Base-by-base conservation (phyloP, 2,329 filamentous ascomycete species). In the Monilinia fructigena region DNA sequence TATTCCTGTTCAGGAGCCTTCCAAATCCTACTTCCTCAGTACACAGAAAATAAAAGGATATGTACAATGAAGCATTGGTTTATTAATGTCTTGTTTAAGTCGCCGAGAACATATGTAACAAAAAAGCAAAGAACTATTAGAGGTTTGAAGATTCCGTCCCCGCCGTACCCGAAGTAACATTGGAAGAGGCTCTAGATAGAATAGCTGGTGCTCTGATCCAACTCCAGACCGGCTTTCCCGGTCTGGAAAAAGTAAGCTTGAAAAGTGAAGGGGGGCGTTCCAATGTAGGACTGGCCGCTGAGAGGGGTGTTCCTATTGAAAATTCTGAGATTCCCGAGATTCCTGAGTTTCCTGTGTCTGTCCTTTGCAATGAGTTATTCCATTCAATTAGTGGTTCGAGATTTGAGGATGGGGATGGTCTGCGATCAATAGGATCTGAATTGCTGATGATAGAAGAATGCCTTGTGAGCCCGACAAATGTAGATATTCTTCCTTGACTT, bases 281-380 rank as follows among this genome's bases (percentile, higher is more conserved):
- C 8, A 56, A 12, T 35, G 52, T 55, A 8, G 61, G 52, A 38
- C 52, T 63, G 23, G 26, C 47, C 52, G 55, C 55, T 5, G 52
- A 45, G 23, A 56, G n/a, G 1, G 61, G 52, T 4, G 40, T 63
- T 23, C 10, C 52, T 23, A 40, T 23, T 26, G 40, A 56, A 20
- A 45, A 38, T 31, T 55, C 61, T 35, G 55, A 45, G 10, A 45
- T n/a, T 8, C 23, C 40, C 1, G 55, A 59, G 6, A 45, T 59
- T 5, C 11, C 40, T 4, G 40, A 55, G 52, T 54, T 35, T 5
- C 38, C 38, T 23, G 61, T 56, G 5, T 20, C 35, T 45, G 52
- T 26, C 35, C 40, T 55, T 38, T 12, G 35, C 4, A 63, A n/a
- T 8, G 40, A 35, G 12, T 55, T 47, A 4, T 45, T 40, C 1